Evolutionary conservation across 1,284 basidiomycete genomes (phyloP).

Genomic region (Cystobasidium slooffiae): DNA sequence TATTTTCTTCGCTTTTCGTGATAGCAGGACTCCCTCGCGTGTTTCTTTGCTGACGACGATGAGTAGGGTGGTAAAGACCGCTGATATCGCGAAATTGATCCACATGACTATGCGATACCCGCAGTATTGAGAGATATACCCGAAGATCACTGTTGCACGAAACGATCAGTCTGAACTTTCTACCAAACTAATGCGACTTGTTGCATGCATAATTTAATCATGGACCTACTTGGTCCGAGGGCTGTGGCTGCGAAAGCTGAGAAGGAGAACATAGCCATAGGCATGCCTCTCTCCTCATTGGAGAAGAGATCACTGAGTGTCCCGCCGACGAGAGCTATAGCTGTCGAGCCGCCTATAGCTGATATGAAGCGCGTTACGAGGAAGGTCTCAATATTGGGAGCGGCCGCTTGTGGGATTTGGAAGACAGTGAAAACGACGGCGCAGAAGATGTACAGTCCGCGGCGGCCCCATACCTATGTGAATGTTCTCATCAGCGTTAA

Average conservation of each 20-base stretch:
- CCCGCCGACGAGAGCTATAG: conserved; percentile 61
- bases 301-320: conserved; percentile 57
- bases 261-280: conserved; percentile 42
- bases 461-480: conserved; percentile 63
- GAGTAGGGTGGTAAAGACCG: conserved; percentile 58
- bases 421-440: conserved; percentile 54
- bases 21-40: conserved; percentile 50
- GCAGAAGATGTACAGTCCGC: conserved; percentile 64
- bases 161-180: not conserved
- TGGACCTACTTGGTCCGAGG: not conserved
- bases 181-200: no score
- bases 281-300: conserved; percentile 61
- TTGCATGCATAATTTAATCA: not conserved
- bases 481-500: not conserved
- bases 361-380: conserved; percentile 51
- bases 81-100: conserved; percentile 58
- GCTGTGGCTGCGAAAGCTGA: conserved; percentile 41
- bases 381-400: conserved; percentile 52
- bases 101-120: conserved; percentile 20
- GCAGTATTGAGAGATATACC: not conserved
- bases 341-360: conserved; percentile 53
- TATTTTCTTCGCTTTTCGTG: conserved; percentile 47
- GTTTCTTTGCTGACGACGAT: conserved; percentile 49
- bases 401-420: conserved; percentile 53
- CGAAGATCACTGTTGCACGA: conserved; percentile 13